Evolutionary conservation across 2,329 filamentous ascomycete genomes (phyloP).

Genomic region (Mollisia scopiformis): DNA sequence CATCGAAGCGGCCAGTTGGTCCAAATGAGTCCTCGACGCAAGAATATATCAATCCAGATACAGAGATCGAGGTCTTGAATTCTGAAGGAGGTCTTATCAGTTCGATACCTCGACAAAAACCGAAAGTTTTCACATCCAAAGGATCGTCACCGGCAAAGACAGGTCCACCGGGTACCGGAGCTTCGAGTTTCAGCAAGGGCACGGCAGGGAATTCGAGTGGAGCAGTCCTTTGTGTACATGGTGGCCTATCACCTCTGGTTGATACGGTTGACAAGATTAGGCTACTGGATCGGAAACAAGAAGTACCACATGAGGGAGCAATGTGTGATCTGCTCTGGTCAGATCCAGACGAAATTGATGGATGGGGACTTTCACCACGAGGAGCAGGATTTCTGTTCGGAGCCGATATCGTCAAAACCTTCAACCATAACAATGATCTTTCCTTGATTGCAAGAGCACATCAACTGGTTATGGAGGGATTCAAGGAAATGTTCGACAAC

Average conservation of each 20-base stretch:
- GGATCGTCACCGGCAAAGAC: slow-evolving; percentile 52
- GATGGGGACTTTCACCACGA: slow-evolving; percentile 90
- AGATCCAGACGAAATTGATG: slow-evolving; percentile 95
- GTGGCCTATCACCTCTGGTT: slow-evolving; percentile 87
- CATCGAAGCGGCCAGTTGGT: slow-evolving; percentile 37
- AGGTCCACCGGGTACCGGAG: slow-evolving; percentile 79
- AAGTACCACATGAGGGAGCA: slow-evolving; percentile 96
- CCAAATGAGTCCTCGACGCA: slow-evolving; percentile 37
- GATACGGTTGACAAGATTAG: slow-evolving; percentile 96
- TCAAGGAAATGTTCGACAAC: slow-evolving; percentile 98
- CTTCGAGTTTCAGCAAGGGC: slow-evolving; percentile 69
- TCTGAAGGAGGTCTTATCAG: slow-evolving; percentile 79
- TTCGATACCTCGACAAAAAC: slow-evolving; percentile 60
- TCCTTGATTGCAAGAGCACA: slow-evolving; percentile 92
- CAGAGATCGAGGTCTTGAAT: slow-evolving; percentile 93
- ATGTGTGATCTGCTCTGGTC: slow-evolving; percentile 99
- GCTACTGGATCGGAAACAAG: slow-evolving; percentile 92
- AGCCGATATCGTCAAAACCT: slow-evolving; percentile 91
- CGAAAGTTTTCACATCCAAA: slow-evolving; percentile 25
- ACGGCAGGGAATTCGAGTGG: slow-evolving; percentile 71
- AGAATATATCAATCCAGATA: slow-evolving; percentile 66
- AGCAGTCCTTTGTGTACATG: slow-evolving; percentile 93
- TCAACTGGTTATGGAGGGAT: slow-evolving; percentile 98
- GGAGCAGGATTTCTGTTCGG: slow-evolving; percentile 96
- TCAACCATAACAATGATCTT: slow-evolving; percentile 93